Percentiles rank a stretch among this genome's conserved stretches.
Evolutionary conservation across 768 basidiomycete species (phyloP).

Genomic region (Lentinus tigrinus): DNA sequence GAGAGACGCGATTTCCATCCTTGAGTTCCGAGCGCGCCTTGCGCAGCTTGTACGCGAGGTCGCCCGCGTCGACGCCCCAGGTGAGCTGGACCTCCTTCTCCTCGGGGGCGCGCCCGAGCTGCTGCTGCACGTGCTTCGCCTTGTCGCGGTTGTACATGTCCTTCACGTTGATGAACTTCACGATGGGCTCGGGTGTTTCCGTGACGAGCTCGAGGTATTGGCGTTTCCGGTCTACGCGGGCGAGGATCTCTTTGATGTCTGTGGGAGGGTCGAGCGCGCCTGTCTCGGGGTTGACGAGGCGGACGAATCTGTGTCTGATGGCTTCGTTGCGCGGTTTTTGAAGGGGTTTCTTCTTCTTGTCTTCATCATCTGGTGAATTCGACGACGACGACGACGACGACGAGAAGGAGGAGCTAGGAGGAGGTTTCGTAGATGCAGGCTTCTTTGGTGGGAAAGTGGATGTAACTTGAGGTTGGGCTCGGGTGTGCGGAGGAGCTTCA

Average conservation of each 20-base stretch:
- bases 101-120: slow-evolving; percentile 27
- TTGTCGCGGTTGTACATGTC: slow-evolving; percentile 39
- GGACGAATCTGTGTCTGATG: slow-evolving; percentile 44
- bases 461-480: background rate
- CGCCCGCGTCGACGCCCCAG: slow-evolving; percentile 60
- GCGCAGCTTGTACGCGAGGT: slow-evolving; percentile 64
- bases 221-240: slow-evolving; percentile 37
- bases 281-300: slow-evolving; percentile 47
- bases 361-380: background rate
- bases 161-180: slow-evolving; percentile 53
- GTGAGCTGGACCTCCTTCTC: slow-evolving; percentile 72
- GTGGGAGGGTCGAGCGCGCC: slow-evolving; percentile 35
- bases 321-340: slow-evolving; percentile 33
- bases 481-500: background rate
- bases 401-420: background rate
- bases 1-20: slow-evolving; percentile 55
- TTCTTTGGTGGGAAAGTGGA: background rate
- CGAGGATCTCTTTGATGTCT: slow-evolving; percentile 45
- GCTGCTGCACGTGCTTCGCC: slow-evolving; percentile 32
- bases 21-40: slow-evolving; percentile 58
- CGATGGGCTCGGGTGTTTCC: slow-evolving; percentile 51
- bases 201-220: slow-evolving; percentile 57
- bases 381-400: too few species aligned
- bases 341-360: background rate
- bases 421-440: background rate